Percentiles rank a stretch among this genome's conserved stretches.
These are phyloP conservation scores for Colletotrichum sp. DNA, from an alignment of 2,329 filamentous ascomycete species.

Conservation along the genomic window DNA sequence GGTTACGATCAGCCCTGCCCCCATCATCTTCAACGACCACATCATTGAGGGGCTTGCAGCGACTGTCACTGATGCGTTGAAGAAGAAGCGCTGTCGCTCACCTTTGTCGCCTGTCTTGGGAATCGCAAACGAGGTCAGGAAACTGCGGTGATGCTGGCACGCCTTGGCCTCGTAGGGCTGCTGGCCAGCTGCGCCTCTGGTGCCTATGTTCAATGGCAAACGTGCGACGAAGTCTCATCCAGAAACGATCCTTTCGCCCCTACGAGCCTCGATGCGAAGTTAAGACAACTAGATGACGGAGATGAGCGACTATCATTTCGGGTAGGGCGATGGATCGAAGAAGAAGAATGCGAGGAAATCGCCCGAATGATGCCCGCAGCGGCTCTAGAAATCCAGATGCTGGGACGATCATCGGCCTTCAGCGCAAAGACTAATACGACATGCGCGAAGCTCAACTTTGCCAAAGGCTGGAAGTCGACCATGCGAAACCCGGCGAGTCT, in stretches of 20 bases:
- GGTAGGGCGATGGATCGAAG: constrained; percentile 2
- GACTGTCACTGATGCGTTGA: neutral
- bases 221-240: constrained; percentile 7
- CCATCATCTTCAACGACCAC: neutral
- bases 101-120: neutral
- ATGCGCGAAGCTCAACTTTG: neutral
- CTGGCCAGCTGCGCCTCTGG: constrained; percentile 4
- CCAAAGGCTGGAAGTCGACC: neutral
- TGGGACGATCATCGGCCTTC: constrained; percentile 3
- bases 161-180: neutral
- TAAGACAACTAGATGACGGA: neutral
- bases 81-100: neutral
- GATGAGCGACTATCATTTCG: neutral
- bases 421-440: neutral
- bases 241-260: neutral
- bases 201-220: constrained; percentile 24
- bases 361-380: neutral
- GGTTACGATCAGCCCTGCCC: neutral
- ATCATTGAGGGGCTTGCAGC: neutral
- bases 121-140: neutral
- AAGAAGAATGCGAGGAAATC: neutral
- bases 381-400: neutral
- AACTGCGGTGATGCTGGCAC: neutral
- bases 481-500: neutral
- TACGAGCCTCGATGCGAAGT: neutral